Conservation (phyloP, 768 basidiomycete species). For the Chalciporus sphaerocephalus region DNA sequence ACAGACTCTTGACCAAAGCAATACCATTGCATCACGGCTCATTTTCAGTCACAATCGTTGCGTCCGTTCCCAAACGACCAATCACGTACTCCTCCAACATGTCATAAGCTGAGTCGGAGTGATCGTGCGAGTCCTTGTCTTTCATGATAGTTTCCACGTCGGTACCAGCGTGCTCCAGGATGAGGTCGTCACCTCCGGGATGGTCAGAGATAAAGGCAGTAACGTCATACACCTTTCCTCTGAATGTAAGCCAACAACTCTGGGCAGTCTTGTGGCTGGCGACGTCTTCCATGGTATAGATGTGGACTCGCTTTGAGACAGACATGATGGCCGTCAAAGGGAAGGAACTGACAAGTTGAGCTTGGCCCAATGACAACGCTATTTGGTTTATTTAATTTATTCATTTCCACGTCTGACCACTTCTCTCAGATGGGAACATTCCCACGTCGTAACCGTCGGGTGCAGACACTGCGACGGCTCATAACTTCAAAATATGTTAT, state of each 20-base stretch:
- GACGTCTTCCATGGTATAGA: constrained; percentile 75
- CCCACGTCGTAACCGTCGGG: no score
- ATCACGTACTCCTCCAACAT: constrained; percentile 87
- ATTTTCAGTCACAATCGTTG: constrained; percentile 78
- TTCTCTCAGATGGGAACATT: constrained; percentile 1
- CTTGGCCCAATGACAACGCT: no score
- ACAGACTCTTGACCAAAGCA: background rate
- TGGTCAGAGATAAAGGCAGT: constrained; percentile 82
- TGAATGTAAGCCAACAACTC: constrained; percentile 81
- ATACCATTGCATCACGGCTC: constrained; percentile 30
- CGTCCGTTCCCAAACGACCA: constrained; percentile 74
- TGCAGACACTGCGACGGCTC: no score
- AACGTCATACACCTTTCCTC: constrained; percentile 87
- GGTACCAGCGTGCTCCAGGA: constrained; percentile 77
- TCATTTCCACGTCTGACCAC: constrained; percentile 9
- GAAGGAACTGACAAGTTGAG: background rate
- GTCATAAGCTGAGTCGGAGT: constrained; percentile 86
- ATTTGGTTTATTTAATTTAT: no score
- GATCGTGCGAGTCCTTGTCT: constrained; percentile 76
- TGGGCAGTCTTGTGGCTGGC: constrained; percentile 50
- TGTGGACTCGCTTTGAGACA: constrained; percentile 55
- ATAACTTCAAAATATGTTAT: no score
- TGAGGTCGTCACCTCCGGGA: constrained; percentile 91
- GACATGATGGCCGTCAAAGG: constrained; percentile 43
- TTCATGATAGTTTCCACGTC: constrained; percentile 81